A percentile compares a stretch with the other conserved stretches of the same genome.
Evolutionary conservation across 306 rosid species (phyloP).

Genomic region (Fragaria ananassa): DNA sequence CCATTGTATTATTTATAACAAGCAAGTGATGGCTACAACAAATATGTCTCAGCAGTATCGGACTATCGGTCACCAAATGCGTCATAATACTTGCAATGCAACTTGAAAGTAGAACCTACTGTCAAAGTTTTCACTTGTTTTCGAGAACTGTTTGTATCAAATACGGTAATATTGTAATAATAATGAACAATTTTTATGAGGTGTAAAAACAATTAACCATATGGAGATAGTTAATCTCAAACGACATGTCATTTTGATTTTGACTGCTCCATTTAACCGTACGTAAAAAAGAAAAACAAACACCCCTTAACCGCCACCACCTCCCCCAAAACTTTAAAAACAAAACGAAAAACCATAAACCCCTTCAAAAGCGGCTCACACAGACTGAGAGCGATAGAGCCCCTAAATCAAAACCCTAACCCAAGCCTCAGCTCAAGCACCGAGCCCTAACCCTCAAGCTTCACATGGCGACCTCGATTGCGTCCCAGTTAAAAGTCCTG

Average conservation of each 20-base stretch:
- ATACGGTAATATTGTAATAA: no score
- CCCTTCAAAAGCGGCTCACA: background rate
- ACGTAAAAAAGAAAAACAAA: background rate
- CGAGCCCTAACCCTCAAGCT: background rate
- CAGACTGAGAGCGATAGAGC: background rate
- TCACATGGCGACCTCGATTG: conserved; percentile 63
- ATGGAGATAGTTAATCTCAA: background rate
- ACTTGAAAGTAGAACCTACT: no score
- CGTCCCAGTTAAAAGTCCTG: conserved; percentile 58
- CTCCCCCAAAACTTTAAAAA: background rate
- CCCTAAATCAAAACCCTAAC: conserved; percentile 1
- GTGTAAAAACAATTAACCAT: no score
- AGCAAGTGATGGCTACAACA: no score
- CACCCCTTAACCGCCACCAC: background rate
- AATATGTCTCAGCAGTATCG: no score
- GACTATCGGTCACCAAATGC: no score
- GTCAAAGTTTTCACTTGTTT: no score
- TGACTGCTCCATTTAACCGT: background rate
- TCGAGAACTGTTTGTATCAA: no score
- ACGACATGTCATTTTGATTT: background rate
- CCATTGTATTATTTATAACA: no score
- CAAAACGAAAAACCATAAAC: background rate
- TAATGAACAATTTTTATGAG: no score
- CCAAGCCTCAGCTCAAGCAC: background rate
- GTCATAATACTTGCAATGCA: no score